Evolutionary conservation across 768 basidiomycete species (phyloP), one percentile per base, ranked within the genome.

Genomic region (Leccinum truebloodii): DNA sequence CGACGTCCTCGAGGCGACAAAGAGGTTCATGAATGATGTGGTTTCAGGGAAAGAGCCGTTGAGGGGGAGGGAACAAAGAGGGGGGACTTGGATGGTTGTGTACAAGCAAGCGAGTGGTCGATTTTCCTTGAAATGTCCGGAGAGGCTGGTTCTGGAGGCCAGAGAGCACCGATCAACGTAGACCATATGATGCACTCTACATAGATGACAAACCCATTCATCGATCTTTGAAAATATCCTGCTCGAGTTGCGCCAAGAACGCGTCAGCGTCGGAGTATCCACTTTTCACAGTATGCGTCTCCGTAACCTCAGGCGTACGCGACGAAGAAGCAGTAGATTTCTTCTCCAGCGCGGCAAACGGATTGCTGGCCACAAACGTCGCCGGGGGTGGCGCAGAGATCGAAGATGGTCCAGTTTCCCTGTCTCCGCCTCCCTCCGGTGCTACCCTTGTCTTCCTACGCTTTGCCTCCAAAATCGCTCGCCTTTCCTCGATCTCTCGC

Each of bases 401-500:
- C 18, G 54, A 56, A 18, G 61, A 35, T 46, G 30, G 59, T 16
- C n/a, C 49, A 12, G 28, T 28, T 3, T 4, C 26, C 22, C 3
- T 22, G 16, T 37, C 32, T 50, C 7, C 57, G 30, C 61, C 58
- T 39, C 50, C 30, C 26, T 4, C 24, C 24, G 24, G 24, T 24
- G 24, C 24, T 24, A 2, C 24, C 56, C 65, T 76, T 46, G 76
- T 66, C 73, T 90, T 92, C 66, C 79, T 79, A 63, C 88, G 80
- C 73, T 90, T 90, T 26, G 86, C 87, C 50, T 89, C 87, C 24
- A 92, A 64, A 61, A 84, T 41, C 65, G 75, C 74, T 34, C 78
- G 74, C 59, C 90, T 77, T 67, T 90, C 88, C 69, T 90, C 90
- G 1, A 90, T 65, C 59, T 91, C 88, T 60, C 86, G 78, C 71